Base-by-base conservation (phyloP, 768 basidiomycete species). In the Leucogyrophana mollusca region DNA sequence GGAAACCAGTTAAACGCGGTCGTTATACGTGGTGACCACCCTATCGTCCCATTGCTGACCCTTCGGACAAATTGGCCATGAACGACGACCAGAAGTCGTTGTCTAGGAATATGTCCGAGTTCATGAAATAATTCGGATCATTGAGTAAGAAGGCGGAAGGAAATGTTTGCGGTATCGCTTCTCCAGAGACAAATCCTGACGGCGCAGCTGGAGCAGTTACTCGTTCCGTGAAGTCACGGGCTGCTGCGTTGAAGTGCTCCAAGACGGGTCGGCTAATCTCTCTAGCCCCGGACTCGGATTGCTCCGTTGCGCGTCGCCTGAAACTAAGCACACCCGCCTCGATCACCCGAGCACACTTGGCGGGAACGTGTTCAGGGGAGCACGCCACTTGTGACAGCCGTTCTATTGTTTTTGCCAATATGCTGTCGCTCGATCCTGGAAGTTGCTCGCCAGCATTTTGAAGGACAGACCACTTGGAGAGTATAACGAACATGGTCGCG, bases 51-150 rank as follows among this genome's bases (percentile, higher is more conserved):
- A 49, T 47, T 49, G 50, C 45, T 38, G 34, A 46, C 10, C 47
- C 61, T 35, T 62, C 62, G 2, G 60, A 42, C 40, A 70, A 49
- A 43, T 65, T 69, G 11, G 58, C 58, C 58, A 74, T 60, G 33
- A 74, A 74, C 5, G 70, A 66, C 17, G 66, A 57, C 73, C 73
- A 74, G 49, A 74, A 75, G 8, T 67, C 64, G 21, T 65, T 60
- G 46, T 75, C 73, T 34, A 71, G 61, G 46, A 75, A 70, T 39
- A 72, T 55, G 46, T 75, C 70, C 18, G 70, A 60, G 33, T 52
- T 56, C 53, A 64, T 57, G 39, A 68, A 68, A 37, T 60, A 68
- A 36, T 47, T 65, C 1, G 59, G 54, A 30, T 66, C 65, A 32
- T 43, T 53, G 52, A 60, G 51, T 2, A 60, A 49, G 25, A 58